Percentiles rank a stretch among this genome's conserved stretches.
phyloP scores from a whole-genome alignment of 257 asterid species.

The Przewalskia tangutica region DNA sequence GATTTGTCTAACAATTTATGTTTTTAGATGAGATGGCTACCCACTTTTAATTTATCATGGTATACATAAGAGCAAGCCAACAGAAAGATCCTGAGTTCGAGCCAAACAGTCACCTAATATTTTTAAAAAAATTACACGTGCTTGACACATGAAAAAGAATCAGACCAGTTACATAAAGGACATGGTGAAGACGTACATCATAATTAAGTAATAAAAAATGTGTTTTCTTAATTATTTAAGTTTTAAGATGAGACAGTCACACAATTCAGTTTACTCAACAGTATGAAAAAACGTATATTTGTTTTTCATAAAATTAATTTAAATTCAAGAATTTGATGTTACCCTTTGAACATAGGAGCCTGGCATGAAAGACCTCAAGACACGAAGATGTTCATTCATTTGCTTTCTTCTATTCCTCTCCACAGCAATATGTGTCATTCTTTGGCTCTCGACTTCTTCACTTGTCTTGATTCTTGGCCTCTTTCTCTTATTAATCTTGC shows the following conservation, averaged over 20 bases:
- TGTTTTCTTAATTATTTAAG: neutral
- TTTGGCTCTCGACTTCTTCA: constrained; percentile 18
- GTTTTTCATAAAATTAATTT: neutral
- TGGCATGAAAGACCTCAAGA: constrained; percentile 20
- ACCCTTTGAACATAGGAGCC: constrained; percentile 21
- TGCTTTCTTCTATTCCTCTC: constrained; percentile 20
- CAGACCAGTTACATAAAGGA: neutral
- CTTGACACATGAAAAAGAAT: neutral
- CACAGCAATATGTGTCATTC: constrained; percentile 25
- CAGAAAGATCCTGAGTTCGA: neutral
- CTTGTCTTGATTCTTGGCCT: constrained; percentile 4
- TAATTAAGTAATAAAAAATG: neutral
- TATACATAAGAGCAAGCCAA: neutral
- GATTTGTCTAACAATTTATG: neutral
- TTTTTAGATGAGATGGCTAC: neutral
- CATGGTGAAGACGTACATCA: neutral
- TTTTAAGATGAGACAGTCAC: neutral
- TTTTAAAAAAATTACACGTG: neutral
- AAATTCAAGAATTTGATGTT: neutral
- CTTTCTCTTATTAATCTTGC: constrained; percentile 36
- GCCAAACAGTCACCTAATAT: neutral
- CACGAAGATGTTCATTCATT: constrained; percentile 20
- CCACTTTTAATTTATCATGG: neutral
- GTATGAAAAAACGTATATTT: neutral
- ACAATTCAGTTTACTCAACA: neutral